A percentile compares a stretch with the other conserved stretches of the same genome.
phyloP scores from a whole-genome alignment of 768 basidiomycete species.

The Multifurca ochricompacta region DNA sequence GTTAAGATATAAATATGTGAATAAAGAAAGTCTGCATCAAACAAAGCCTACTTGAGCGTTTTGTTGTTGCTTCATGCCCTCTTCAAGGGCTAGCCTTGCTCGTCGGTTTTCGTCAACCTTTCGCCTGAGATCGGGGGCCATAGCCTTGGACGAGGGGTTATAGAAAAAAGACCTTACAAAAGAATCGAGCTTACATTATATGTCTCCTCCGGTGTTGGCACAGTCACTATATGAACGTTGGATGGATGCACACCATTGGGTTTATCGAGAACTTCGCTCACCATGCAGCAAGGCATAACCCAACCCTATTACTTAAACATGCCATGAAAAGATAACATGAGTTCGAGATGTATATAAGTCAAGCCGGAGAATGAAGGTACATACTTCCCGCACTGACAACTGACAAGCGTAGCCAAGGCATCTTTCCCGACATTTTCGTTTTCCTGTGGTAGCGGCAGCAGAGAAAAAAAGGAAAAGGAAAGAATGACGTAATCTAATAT shows the following conservation, averaged over 20 bases:
- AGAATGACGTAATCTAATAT: not conserved
- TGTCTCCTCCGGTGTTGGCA: slow-evolving; percentile 30
- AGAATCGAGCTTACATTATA: slow-evolving; percentile 26
- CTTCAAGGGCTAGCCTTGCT: slow-evolving; percentile 29
- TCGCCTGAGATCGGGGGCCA: slow-evolving; percentile 32
- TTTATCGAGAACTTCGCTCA: slow-evolving; percentile 10
- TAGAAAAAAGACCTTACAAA: not conserved
- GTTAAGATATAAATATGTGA: not conserved
- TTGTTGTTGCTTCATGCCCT: slow-evolving; percentile 26
- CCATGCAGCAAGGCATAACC: slow-evolving; percentile 29
- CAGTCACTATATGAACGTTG: slow-evolving; percentile 22
- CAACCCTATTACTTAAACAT: slow-evolving; percentile 27
- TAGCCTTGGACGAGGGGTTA: slow-evolving; percentile 22
- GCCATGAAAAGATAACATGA: not conserved
- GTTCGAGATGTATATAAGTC: not conserved
- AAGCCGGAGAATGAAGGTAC: not conserved
- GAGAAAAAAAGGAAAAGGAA: not conserved
- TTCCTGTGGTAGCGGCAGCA: not conserved
- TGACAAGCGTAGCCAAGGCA: slow-evolving; percentile 29
- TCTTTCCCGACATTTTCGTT: slow-evolving; percentile 24
- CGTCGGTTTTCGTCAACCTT: slow-evolving; percentile 33
- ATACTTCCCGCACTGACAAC: slow-evolving; percentile 26
- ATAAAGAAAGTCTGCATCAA: not conserved
- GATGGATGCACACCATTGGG: not conserved
- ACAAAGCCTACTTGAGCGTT: slow-evolving; percentile 25